Evolutionary conservation across 1,284 basidiomycete species (phyloP).

Genomic region (Irpex sp.): DNA sequence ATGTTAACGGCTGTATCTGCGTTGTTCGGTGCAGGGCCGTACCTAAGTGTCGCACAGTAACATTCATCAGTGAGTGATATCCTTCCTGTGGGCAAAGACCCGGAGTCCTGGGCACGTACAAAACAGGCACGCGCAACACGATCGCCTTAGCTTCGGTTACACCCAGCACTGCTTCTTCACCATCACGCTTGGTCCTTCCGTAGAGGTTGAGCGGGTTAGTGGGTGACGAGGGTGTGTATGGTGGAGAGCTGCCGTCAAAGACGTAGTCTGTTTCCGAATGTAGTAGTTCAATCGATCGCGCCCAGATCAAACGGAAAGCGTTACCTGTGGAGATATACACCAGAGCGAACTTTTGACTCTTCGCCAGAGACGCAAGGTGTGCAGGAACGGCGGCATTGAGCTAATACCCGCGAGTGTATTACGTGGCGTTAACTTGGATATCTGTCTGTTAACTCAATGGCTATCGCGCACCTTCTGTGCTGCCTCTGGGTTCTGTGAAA

Average conservation of each 20-base stretch:
- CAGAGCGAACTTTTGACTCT: constrained; percentile 50
- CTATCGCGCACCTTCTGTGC: constrained; percentile 42
- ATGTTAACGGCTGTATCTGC: constrained; percentile 77
- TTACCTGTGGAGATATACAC: constrained; percentile 76
- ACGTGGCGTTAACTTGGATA: background rate
- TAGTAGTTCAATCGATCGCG: background rate
- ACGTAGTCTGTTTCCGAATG: constrained; percentile 60
- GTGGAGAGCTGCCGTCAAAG: constrained; percentile 78
- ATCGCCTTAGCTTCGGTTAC: constrained; percentile 49
- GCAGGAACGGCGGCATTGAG: constrained; percentile 66
- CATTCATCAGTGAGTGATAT: background rate
- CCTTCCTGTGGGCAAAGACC: too few species aligned
- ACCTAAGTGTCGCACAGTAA: constrained; percentile 38
- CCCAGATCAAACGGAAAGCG: constrained; percentile 9
- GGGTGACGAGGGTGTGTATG: constrained; percentile 61
- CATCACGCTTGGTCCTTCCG: constrained; percentile 70
- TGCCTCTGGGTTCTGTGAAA: constrained; percentile 56
- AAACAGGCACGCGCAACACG: constrained; percentile 74
- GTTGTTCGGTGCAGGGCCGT: constrained; percentile 72
- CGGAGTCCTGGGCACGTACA: constrained; percentile 41
- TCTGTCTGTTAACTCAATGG: constrained; percentile 7
- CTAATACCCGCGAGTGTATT: constrained; percentile 28
- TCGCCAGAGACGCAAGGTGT: constrained; percentile 55
- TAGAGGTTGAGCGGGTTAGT: constrained; percentile 73
- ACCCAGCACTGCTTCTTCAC: constrained; percentile 60